Conservation (phyloP, 345 rosid genomes). For the Raphanus sativus region DNA sequence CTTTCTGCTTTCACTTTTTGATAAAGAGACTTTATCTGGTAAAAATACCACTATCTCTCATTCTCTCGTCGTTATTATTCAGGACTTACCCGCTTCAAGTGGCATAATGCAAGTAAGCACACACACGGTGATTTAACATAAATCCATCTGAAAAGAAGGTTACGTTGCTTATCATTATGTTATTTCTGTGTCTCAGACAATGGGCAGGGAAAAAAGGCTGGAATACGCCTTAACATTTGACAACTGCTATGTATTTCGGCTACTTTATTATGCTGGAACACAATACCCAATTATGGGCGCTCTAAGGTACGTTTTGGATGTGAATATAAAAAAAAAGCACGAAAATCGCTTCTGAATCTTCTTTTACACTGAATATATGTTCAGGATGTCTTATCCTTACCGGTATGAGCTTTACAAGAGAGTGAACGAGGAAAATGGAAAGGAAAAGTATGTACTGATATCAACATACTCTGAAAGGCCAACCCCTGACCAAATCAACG, state of each 20-base stretch:
- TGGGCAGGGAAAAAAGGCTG: constrained; percentile 88
- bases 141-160: constrained; percentile 5
- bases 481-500: constrained; percentile 61
- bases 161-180: constrained; percentile 8
- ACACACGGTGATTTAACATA: not conserved
- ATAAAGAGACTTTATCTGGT: not conserved
- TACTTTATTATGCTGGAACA: constrained; percentile 88
- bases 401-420: constrained; percentile 76
- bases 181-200: constrained; percentile 53
- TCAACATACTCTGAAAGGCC: constrained; percentile 62
- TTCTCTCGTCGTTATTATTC: constrained; percentile 25
- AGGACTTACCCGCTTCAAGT: constrained; percentile 90
- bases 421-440: constrained; percentile 51
- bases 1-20: not conserved
- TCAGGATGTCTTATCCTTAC: constrained; percentile 73
- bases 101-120: constrained; percentile 94
- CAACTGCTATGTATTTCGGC: constrained; percentile 79
- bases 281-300: constrained; percentile 98
- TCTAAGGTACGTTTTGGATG: constrained; percentile 53
- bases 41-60: not conserved
- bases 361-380: not conserved
- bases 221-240: constrained; percentile 88
- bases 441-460: constrained; percentile 63
- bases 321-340: not conserved
- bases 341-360: not conserved